Evolutionary conservation across 805 yeast species (phyloP).

Genomic region (Suhomyces prunicola): DNA sequence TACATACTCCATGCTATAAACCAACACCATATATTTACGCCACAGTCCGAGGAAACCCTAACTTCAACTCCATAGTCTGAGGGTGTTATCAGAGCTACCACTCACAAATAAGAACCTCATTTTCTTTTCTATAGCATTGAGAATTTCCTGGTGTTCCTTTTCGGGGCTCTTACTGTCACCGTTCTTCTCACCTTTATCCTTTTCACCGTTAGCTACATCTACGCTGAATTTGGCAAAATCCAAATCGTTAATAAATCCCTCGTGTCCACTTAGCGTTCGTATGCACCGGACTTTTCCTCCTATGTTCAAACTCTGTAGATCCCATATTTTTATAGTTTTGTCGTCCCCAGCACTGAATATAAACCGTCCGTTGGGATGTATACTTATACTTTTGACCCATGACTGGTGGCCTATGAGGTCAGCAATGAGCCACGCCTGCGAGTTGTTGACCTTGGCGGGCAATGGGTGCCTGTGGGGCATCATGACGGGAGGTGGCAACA

Average conservation of each 20-base stretch:
- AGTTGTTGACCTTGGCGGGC: conserved; percentile 49
- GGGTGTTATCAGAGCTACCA: conserved; percentile 58
- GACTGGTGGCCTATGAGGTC: conserved; percentile 74
- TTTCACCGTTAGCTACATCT: neutral
- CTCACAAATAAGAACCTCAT: conserved; percentile 65
- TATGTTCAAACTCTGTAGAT: conserved; percentile 40
- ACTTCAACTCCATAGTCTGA: conserved; percentile 51
- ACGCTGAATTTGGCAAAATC: conserved; percentile 47
- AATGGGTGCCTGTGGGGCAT: conserved; percentile 53
- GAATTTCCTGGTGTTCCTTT: conserved; percentile 21
- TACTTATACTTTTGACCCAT: conserved; percentile 71
- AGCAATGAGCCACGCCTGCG: conserved; percentile 57
- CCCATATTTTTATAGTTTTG: conserved; percentile 75
- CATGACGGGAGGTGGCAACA: conserved; percentile 63
- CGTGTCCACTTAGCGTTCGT: conserved; percentile 57
- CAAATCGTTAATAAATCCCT: conserved; percentile 71
- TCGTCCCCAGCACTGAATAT: conserved; percentile 78
- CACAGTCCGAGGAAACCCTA: no score
- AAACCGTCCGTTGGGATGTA: conserved; percentile 76
- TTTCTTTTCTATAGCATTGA: conserved; percentile 35
- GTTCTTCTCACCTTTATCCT: neutral
- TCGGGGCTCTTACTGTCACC: conserved; percentile 14
- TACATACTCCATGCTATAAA: neutral
- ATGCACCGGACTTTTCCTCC: conserved; percentile 45
- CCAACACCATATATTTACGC: no score